Evolutionary conservation across 768 basidiomycete genomes (phyloP).

Genomic region (Tylopilus subfusipes): DNA sequence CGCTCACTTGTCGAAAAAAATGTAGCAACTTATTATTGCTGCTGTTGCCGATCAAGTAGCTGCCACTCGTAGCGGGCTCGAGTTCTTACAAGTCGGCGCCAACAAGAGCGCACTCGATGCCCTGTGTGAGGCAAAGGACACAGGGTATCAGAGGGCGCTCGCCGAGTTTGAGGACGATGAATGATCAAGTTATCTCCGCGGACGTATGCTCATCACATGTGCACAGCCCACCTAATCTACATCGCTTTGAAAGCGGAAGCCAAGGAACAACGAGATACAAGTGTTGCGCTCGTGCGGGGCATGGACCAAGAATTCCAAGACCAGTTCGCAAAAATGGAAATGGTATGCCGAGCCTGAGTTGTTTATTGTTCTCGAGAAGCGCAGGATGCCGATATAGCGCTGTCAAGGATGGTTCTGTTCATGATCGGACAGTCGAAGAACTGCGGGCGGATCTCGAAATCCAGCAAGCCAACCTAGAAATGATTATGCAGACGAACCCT

Average conservation of each 20-base stretch:
- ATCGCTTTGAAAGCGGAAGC: conserved; percentile 45
- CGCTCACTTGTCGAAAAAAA: not conserved
- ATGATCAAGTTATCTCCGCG: conserved; percentile 14
- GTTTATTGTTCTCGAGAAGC: not conserved
- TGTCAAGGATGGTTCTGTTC: conserved; percentile 42
- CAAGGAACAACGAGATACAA: conserved; percentile 35
- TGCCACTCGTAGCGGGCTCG: conserved; percentile 55
- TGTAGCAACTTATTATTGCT: conserved; percentile 50
- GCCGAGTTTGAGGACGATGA: conserved; percentile 51
- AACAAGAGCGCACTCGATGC: conserved; percentile 61
- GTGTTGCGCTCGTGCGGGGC: conserved; percentile 31
- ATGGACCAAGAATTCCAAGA: conserved; percentile 48
- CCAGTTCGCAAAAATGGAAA: conserved; percentile 51
- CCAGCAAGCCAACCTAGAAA: conserved; percentile 62
- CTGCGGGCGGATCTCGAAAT: conserved; percentile 59
- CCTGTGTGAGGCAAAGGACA: conserved; percentile 55
- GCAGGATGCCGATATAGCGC: conserved; percentile 3
- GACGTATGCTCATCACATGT: conserved; percentile 7
- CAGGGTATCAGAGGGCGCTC: conserved; percentile 52
- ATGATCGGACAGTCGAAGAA: conserved; percentile 52
- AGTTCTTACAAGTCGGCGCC: conserved; percentile 60
- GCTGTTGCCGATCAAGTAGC: conserved; percentile 57
- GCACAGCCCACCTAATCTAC: conserved; percentile 50
- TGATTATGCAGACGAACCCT: conserved; percentile 69
- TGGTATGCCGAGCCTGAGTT: conserved; percentile 26